Evolutionary conservation across 768 basidiomycete species (phyloP).

Genomic region (Strobilomyces confusus): DNA sequence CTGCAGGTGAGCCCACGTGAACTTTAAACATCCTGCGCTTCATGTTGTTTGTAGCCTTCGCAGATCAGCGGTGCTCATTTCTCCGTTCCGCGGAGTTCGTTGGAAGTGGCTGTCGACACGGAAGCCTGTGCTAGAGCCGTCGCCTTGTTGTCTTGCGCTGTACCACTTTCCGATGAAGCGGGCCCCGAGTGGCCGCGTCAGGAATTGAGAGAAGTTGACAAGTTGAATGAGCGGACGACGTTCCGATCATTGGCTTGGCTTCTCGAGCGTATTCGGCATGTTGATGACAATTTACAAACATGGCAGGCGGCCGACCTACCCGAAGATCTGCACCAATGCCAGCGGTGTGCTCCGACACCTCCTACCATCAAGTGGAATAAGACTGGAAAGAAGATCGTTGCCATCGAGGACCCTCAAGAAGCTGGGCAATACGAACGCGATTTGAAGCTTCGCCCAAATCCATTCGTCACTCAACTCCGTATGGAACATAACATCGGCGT

Average conservation of each 20-base stretch:
- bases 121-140: slow-evolving; percentile 72
- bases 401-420: slow-evolving; percentile 80
- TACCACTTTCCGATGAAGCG: slow-evolving; percentile 66
- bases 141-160: slow-evolving; percentile 73
- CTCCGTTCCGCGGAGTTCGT: slow-evolving; percentile 52
- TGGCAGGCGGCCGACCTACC: slow-evolving; percentile 62
- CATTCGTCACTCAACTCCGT: slow-evolving; percentile 83
- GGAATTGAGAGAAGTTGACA: slow-evolving; percentile 78
- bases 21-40: background rate
- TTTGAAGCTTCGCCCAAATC: slow-evolving; percentile 79
- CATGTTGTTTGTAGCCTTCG: slow-evolving; percentile 43
- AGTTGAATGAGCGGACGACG: slow-evolving; percentile 76
- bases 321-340: slow-evolving; percentile 53
- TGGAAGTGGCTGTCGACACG: slow-evolving; percentile 48
- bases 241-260: slow-evolving; percentile 87
- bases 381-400: slow-evolving; percentile 51
- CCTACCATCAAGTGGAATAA: slow-evolving; percentile 77
- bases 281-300: slow-evolving; percentile 56
- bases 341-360: slow-evolving; percentile 75
- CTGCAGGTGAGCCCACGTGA: slow-evolving; percentile 46
- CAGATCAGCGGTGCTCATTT: slow-evolving; percentile 54
- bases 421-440: slow-evolving; percentile 88
- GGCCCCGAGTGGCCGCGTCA: slow-evolving; percentile 76
- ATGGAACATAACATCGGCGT: slow-evolving; percentile 59
- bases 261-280: slow-evolving; percentile 73